Conservation (phyloP, 164 flowering plant genomes). For the Vitis rupestris region DNA sequence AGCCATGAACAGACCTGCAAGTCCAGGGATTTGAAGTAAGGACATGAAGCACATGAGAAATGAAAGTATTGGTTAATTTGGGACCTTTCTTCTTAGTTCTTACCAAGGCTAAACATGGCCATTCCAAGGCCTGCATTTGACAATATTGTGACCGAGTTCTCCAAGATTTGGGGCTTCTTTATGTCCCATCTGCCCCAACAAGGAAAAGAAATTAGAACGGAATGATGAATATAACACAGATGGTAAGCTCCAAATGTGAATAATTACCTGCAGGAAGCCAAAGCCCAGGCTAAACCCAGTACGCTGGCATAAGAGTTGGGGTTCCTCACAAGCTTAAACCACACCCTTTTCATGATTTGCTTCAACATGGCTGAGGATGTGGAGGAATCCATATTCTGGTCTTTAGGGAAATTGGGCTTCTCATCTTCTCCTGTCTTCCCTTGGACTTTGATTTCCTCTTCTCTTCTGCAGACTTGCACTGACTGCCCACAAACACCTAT, state of each 20-base stretch:
- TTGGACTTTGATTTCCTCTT: no score
- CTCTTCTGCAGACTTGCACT: no score
- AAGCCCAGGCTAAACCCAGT: constrained; percentile 40
- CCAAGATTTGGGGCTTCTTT: constrained; percentile 32
- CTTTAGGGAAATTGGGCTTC: no score
- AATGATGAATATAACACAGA: no score
- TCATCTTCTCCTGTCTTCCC: no score
- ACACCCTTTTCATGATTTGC: constrained; percentile 31
- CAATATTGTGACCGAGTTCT: constrained; percentile 33
- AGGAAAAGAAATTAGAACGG: no score
- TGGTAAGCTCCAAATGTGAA: no score
- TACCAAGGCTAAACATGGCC: constrained; percentile 53
- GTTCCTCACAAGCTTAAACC: constrained; percentile 37
- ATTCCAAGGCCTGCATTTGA: constrained; percentile 46
- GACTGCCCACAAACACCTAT: no score
- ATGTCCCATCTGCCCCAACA: constrained; percentile 27
- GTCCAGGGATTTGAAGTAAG: background rate
- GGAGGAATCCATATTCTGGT: no score
- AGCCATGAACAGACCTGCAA: constrained; percentile 42
- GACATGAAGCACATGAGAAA: background rate
- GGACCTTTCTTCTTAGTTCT: background rate
- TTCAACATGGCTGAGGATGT: constrained; percentile 13
- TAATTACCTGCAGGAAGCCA: constrained; percentile 30
- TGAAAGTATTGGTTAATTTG: no score
- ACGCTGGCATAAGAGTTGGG: constrained; percentile 48